A percentile compares a stretch with the other conserved stretches of the same genome.
These are phyloP conservation scores for Nidularia sp. DNA, from an alignment of 768 basidiomycete species.

Conservation along the genomic window DNA sequence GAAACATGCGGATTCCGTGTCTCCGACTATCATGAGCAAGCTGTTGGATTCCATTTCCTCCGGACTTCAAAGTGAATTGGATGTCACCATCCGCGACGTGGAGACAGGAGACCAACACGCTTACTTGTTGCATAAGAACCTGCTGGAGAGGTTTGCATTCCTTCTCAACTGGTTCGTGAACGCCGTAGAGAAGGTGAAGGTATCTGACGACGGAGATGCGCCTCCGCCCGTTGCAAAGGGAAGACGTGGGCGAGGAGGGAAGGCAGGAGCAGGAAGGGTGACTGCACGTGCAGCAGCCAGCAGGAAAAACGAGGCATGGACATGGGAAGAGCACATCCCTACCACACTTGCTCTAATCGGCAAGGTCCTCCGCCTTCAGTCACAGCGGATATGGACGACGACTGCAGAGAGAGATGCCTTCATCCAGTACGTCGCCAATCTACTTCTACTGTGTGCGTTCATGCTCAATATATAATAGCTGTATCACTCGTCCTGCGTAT, in stretches of 20 bases:
- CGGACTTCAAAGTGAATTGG: conserved; percentile 68
- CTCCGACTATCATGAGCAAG: conserved; percentile 71
- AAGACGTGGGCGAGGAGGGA: conserved; percentile 60
- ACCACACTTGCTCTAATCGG: conserved; percentile 64
- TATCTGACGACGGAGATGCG: conserved; percentile 40
- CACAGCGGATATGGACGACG: conserved; percentile 87
- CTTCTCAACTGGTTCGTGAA: conserved; percentile 88
- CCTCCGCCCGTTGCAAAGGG: conserved; percentile 44
- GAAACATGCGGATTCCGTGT: conserved; percentile 65
- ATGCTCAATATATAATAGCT: conserved; percentile 39
- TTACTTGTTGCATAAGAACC: conserved; percentile 57
- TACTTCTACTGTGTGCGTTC: background rate
- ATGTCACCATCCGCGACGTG: conserved; percentile 64
- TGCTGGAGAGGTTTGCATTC: conserved; percentile 91
- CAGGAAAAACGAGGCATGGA: conserved; percentile 54
- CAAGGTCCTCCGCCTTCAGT: conserved; percentile 60
- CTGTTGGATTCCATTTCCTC: conserved; percentile 84
- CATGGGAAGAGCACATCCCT: conserved; percentile 78
- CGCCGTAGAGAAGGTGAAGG: conserved; percentile 75
- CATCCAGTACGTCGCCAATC: conserved; percentile 57
- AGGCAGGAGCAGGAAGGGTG: conserved; percentile 28
- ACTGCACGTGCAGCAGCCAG: conserved; percentile 31
- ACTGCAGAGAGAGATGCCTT: conserved; percentile 84
- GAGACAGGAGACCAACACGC: conserved; percentile 65
- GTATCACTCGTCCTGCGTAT: conserved; percentile 85